phyloP scores from a whole-genome alignment of 495 filamentous ascomycete species.

The Lophiostoma macrostomum region DNA sequence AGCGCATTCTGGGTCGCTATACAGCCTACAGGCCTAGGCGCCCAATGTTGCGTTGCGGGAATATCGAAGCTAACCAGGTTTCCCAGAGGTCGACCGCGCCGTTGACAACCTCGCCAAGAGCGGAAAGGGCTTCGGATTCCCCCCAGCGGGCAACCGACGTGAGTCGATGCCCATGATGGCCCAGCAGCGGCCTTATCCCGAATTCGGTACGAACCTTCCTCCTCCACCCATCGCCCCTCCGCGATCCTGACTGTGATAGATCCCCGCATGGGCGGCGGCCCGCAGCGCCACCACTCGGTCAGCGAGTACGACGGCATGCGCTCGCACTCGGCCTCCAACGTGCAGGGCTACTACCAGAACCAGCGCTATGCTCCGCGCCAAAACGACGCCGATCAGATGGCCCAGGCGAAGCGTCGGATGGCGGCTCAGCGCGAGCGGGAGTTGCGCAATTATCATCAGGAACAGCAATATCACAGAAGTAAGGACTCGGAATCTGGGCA shows the following conservation, averaged over 20 bases:
- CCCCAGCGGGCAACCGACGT: constrained; percentile 63
- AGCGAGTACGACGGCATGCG: constrained; percentile 79
- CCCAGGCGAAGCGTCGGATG: constrained; percentile 98
- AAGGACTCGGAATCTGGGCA: constrained; percentile 38
- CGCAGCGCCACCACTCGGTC: constrained; percentile 76
- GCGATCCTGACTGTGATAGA: constrained; percentile 40
- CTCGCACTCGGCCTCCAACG: constrained; percentile 70
- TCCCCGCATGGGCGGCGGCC: constrained; percentile 47
- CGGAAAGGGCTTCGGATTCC: constrained; percentile 83
- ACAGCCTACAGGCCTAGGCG: no score
- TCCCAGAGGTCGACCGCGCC: constrained; percentile 91
- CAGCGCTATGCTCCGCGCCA: constrained; percentile 90
- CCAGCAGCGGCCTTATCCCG: constrained; percentile 53
- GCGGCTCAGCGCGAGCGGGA: constrained; percentile 98
- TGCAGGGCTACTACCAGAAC: constrained; percentile 89
- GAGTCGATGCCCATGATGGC: constrained; percentile 76
- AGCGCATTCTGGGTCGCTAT: no score
- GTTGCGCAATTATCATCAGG: constrained; percentile 98
- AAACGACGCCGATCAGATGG: constrained; percentile 95
- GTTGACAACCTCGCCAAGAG: constrained; percentile 94
- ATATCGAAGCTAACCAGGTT: constrained; percentile 7
- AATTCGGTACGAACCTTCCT: constrained; percentile 45
- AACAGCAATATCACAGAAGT: constrained; percentile 99
- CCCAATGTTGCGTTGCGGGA: not conserved
- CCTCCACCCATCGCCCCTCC: not conserved